Evolutionary conservation across 1,284 basidiomycete genomes (phyloP), one percentile per base, ranked within the genome.

Genomic region (Tylopilus sp.): DNA sequence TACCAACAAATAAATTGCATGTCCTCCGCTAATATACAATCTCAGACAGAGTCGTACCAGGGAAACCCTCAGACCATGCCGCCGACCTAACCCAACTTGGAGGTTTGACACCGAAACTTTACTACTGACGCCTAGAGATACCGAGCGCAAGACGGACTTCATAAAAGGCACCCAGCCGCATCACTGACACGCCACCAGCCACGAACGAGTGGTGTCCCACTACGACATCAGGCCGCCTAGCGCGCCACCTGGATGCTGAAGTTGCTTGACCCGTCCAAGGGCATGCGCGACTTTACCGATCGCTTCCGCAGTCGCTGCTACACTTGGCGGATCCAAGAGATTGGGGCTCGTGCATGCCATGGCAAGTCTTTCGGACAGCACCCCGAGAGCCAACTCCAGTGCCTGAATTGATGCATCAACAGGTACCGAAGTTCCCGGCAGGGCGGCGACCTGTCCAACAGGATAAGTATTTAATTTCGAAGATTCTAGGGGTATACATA

Each of bases 281-380:
- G 88, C 86, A 57, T 82, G 77, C 4, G 82, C 76, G 14, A 86
- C 82, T 64, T 84, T 87, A 42, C 73, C 69, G 42, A 91, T 86
- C 2, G 86, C 81, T 56, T 90, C 86, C n/a, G 88, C 86, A 5
- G 81, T 83, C 43, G 75, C 72, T 25, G 76, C 79, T 48, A 91
- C 79, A 17, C 77, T 72, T 19, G 61, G 51, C 22, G 77, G 74
- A 60, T 90, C 84, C 45, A 80, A 40, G 26, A 70, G 54, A 43
- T 58, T 58, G 7, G 73, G 59, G 40, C 67, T 71, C 28, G 68
- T 67, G 7, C 82, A 74, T 20, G 82, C 69, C 24, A 69, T 60
- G 24, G 72, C 68, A 43, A 90, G 66, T 62, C 78, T 78, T 32
- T 76, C 66, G 3, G 86, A 82, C 33, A 91, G 70, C 17, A 65